Evolutionary conservation across 1,284 basidiomycete genomes (phyloP), one percentile per base, ranked within the genome.

Genomic region (Fomitopsis palustris): DNA sequence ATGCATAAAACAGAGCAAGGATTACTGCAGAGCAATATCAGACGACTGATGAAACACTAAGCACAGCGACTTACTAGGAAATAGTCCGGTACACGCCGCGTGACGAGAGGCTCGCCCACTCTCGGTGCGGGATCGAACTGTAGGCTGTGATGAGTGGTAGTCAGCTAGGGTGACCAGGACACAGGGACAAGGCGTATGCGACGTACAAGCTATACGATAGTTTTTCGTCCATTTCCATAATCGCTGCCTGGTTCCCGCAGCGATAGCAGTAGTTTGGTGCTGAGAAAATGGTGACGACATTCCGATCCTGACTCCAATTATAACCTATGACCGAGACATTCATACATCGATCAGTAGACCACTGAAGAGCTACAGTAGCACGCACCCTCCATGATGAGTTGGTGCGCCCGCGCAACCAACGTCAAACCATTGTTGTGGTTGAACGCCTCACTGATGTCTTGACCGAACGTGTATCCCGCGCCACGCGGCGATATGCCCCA

Each of bases 221-320:
- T 81, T 95, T 95, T 84, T 99, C 97, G 77, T 99, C 96, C 76
- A 99, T 98, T 78, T 99, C 96, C 90, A 99, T 97, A 75, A 99
- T 99, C 53, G 97, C 97, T 53, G 96, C 96, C 74, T 99, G 97
- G 77, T 99, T 99, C 58, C 96, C 96, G 75, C 97, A 99, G 74
- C 97, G 86, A 82, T 99, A 99, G 79, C 97, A 99, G 78, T 97
- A 97, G 78, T 98, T 98, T 53, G 96, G 96, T 68, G 96, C 96
- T 64, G 96, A 98, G 81, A 98, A 99, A 73, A 99, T 98, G 51
- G 96, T 99, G 64, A 99, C 96, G n/a, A 99, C 97, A 72, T 99
- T 99, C 73, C 95, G 86, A 78, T 99, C 96, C 78, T 98, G 96
- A 63, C 95, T 95, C 96, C 96, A 98, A 74, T 95, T 96, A 76